A percentile compares a stretch with the other conserved stretches of the same genome.
Evolutionary conservation across 2,329 filamentous ascomycete genomes (phyloP).

Genomic region (Rugonectria rugulosa): DNA sequence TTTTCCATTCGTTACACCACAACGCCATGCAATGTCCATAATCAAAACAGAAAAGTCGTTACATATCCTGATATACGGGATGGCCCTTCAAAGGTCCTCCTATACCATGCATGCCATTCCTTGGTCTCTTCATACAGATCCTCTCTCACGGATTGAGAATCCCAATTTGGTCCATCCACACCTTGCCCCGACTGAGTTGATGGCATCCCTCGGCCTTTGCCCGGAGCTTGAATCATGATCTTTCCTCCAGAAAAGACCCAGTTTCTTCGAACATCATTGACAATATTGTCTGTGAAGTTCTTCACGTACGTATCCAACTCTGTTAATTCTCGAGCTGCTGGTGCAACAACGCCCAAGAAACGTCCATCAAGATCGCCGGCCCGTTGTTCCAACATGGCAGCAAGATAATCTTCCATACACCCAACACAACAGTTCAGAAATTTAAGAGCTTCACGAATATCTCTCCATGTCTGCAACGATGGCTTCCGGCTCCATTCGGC

Average conservation of each 20-base stretch:
- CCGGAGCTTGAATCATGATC: constrained; percentile 50
- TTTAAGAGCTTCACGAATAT: constrained; percentile 26
- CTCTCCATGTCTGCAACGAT: constrained; percentile 27
- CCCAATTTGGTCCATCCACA: constrained; percentile 43
- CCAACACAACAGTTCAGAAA: constrained; percentile 26
- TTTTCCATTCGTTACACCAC: constrained; percentile 3
- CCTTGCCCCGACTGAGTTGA: constrained; percentile 48
- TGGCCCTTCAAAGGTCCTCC: constrained; percentile 26
- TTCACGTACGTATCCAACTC: constrained; percentile 42
- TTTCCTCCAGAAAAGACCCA: constrained; percentile 48
- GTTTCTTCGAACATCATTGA: constrained; percentile 53
- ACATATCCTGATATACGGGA: neutral
- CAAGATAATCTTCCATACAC: constrained; percentile 29
- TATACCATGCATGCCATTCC: constrained; percentile 47
- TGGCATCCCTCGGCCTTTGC: constrained; percentile 39
- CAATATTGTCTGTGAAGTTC: constrained; percentile 52
- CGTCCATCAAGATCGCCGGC: constrained; percentile 23
- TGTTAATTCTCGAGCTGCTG: neutral
- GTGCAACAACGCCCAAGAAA: constrained; percentile 34
- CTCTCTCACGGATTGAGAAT: constrained; percentile 38
- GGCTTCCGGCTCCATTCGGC: constrained; percentile 25
- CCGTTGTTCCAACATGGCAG: constrained; percentile 23
- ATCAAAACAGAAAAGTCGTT: constrained; percentile 38
- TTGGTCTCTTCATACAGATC: constrained; percentile 42
- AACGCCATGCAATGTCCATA: constrained; percentile 37